Percentiles rank a stretch among this genome's conserved stretches.
These are phyloP conservation scores for Colletotrichum truncatum DNA, from an alignment of 2,329 filamentous ascomycete species.

Conservation along the genomic window DNA sequence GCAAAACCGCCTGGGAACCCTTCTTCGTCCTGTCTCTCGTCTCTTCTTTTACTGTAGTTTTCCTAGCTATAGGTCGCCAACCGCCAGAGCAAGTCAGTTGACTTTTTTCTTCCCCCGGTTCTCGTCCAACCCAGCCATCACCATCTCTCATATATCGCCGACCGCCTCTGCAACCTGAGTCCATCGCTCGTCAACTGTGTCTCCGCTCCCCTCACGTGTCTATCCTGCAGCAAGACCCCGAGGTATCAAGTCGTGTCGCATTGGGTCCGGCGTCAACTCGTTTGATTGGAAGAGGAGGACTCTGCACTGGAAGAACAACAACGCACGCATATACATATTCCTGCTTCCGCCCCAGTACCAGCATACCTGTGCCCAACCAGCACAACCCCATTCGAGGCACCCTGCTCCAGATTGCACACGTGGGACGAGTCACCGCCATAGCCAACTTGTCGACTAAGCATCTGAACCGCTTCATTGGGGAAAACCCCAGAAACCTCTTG, in stretches of 20 bases:
- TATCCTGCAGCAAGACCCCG: constrained; percentile 21
- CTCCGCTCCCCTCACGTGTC: constrained; percentile 17
- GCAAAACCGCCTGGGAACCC: constrained; percentile 16
- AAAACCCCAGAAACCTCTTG: not conserved
- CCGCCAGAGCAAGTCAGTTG: not conserved
- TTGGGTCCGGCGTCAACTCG: constrained; percentile 1
- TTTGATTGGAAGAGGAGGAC: constrained; percentile 29
- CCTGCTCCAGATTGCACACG: constrained; percentile 24
- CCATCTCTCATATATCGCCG: constrained; percentile 25
- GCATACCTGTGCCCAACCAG: constrained; percentile 27
- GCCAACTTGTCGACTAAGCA: constrained; percentile 3
- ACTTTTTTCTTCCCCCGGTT: not conserved
- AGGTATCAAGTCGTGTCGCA: constrained; percentile 16
- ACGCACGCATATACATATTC: constrained; percentile 30
- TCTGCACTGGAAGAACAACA: constrained; percentile 27
- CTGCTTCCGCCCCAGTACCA: constrained; percentile 13
- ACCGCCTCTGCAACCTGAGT: not conserved
- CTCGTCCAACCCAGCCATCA: constrained; percentile 14
- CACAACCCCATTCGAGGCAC: constrained; percentile 21
- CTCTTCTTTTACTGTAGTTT: constrained; percentile 1
- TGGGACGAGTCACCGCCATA: constrained; percentile 30
- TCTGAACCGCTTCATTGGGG: constrained; percentile 6
- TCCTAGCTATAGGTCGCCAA: not conserved
- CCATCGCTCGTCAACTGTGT: constrained; percentile 4
- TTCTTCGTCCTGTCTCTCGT: constrained; percentile 12